phyloP scores from a whole-genome alignment of 2,329 filamentous ascomycete genomes.

The Fusarium nygamai region DNA sequence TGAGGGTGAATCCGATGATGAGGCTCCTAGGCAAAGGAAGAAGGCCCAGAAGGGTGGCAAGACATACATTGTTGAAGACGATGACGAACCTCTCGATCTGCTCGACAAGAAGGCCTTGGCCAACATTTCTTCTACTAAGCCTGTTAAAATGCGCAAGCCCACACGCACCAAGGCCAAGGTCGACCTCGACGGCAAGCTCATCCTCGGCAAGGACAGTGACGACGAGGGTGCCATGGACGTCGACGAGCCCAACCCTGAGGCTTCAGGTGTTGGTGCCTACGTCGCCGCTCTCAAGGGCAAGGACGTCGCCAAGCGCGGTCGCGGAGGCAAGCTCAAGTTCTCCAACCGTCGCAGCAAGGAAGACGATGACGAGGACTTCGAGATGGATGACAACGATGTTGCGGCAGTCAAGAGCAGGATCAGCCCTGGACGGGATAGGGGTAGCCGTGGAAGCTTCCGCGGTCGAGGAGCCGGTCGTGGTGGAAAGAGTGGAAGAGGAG shows the following conservation, averaged over 20 bases:
- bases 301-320: constrained; percentile 71
- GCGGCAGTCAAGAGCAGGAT: constrained; percentile 63
- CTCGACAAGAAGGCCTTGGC: constrained; percentile 89
- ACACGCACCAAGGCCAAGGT: constrained; percentile 71
- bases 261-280: constrained; percentile 72
- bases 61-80: constrained; percentile 92
- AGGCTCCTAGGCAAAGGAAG: constrained; percentile 62
- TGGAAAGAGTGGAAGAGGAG: constrained; percentile 57
- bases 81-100: constrained; percentile 93
- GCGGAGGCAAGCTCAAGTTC: constrained; percentile 76
- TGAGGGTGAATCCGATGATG: constrained; percentile 61
- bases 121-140: constrained; percentile 92
- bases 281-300: constrained; percentile 75
- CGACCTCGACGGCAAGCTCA: constrained; percentile 82
- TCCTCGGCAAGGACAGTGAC: constrained; percentile 70
- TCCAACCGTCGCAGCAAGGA: constrained; percentile 67
- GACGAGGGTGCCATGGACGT: constrained; percentile 69
- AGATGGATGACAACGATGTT: constrained; percentile 64
- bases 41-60: constrained; percentile 69
- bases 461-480: constrained; percentile 47
- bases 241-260: constrained; percentile 68
- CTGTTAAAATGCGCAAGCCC: constrained; percentile 69
- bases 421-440: constrained; percentile 51
- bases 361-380: constrained; percentile 60
- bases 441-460: constrained; percentile 48